A percentile compares a stretch with the other conserved stretches of the same genome.
These are phyloP conservation scores for Beauveria sp. DNA, from an alignment of 2,329 filamentous ascomycete species.

Conservation along the genomic window DNA sequence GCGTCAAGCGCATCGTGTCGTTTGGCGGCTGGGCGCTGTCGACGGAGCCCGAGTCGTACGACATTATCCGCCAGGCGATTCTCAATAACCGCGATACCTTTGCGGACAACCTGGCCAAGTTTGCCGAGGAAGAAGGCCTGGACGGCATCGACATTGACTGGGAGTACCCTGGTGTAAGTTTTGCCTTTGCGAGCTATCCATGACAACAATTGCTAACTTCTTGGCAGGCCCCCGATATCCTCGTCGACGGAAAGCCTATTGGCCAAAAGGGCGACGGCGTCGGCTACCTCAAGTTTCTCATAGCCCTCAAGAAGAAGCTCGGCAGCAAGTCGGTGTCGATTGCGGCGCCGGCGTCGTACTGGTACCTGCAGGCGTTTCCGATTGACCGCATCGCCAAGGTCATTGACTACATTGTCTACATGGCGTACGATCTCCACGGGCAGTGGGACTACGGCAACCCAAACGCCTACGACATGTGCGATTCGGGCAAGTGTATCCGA, in stretches of 20 bases:
- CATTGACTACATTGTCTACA: slow-evolving; percentile 23
- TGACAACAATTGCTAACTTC: no score
- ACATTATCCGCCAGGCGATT: slow-evolving; percentile 26
- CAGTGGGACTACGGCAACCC: slow-evolving; percentile 17
- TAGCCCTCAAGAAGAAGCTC: not conserved
- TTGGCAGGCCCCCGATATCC: slow-evolving; percentile 10
- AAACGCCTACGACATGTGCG: slow-evolving; percentile 22
- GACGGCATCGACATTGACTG: not conserved
- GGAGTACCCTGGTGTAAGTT: slow-evolving; percentile 1
- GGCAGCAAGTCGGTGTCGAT: slow-evolving; percentile 15
- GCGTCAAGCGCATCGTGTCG: slow-evolving; percentile 28
- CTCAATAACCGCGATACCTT: slow-evolving; percentile 24
- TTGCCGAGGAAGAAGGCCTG: not conserved
- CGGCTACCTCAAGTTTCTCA: slow-evolving; percentile 9
- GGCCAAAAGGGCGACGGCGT: slow-evolving; percentile 3
- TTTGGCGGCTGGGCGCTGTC: slow-evolving; percentile 39
- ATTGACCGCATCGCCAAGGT: slow-evolving; percentile 16
- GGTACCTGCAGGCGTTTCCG: slow-evolving; percentile 20
- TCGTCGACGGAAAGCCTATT: not conserved
- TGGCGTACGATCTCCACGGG: slow-evolving; percentile 21
- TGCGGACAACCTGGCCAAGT: slow-evolving; percentile 19
- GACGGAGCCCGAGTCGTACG: slow-evolving; percentile 26
- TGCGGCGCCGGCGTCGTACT: slow-evolving; percentile 20
- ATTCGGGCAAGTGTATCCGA: slow-evolving; percentile 22
- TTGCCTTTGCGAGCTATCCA: no score